These are phyloP conservation scores for Lithospermum erythrorhizon DNA, from an alignment of 257 asterid species.

Conservation along the genomic window DNA sequence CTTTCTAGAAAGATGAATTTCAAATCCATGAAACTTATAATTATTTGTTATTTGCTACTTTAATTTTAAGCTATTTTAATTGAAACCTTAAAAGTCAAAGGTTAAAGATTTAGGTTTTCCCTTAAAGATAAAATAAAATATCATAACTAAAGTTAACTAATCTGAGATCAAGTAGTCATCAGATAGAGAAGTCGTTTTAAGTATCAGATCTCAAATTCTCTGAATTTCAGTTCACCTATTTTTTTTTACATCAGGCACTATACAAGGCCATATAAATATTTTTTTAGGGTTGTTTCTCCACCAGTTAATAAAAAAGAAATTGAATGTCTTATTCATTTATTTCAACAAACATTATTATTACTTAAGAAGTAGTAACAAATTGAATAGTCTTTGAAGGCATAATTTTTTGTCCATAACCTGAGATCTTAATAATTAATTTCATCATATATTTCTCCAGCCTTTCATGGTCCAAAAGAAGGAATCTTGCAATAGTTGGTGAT, in stretches of 20 bases:
- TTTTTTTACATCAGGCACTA: neutral
- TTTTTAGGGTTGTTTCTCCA: neutral
- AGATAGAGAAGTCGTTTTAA: neutral
- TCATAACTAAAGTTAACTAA: neutral
- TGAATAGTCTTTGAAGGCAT: neutral
- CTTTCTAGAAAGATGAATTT: neutral
- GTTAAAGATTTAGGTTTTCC: too few relatives aligned
- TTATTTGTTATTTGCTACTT: too few relatives aligned
- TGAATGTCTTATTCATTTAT: neutral
- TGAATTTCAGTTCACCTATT: neutral
- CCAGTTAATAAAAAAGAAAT: neutral
- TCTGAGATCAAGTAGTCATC: neutral
- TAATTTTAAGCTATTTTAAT: too few relatives aligned
- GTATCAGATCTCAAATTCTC: neutral
- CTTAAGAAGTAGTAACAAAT: neutral
- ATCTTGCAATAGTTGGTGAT: conserved; percentile 19
- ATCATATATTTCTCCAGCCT: neutral
- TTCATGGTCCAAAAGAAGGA: conserved; percentile 1
- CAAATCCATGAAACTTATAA: neutral
- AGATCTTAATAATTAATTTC: conserved; percentile 11
- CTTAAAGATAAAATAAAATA: too few relatives aligned
- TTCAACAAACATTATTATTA: neutral
- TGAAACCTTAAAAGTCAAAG: neutral
- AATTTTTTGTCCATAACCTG: conserved; percentile 9
- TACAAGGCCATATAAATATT: too few relatives aligned